Conservation (phyloP, 305 asterid species). For the Solanum hybrid region DNA sequence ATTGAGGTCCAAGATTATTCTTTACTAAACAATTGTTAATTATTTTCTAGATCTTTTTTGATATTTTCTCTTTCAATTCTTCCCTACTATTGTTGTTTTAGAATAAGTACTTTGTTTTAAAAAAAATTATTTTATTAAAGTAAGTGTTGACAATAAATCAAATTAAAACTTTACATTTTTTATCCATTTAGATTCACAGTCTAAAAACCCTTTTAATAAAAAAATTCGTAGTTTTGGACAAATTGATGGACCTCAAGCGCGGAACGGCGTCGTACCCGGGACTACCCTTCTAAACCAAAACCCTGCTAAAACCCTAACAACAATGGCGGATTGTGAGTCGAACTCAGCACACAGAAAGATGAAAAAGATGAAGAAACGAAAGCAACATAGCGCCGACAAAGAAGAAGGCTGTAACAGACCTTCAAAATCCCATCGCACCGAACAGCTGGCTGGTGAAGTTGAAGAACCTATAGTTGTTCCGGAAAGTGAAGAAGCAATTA, state of each 20-base stretch:
- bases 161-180: no score
- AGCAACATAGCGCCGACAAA: slow-evolving; percentile 17
- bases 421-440: slow-evolving; percentile 29
- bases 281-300: slow-evolving; percentile 8
- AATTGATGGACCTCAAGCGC: neutral
- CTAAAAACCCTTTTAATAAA: neutral
- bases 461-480: neutral
- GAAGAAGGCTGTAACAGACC: slow-evolving; percentile 10
- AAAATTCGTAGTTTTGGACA: neutral
- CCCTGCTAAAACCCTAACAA: neutral
- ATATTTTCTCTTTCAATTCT: neutral
- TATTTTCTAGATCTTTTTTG: neutral
- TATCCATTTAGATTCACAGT: neutral
- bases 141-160: neutral
- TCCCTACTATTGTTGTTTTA: neutral
- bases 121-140: neutral
- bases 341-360: slow-evolving; percentile 1
- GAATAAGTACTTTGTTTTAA: neutral
- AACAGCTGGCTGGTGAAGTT: neutral
- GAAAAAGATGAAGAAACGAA: slow-evolving; percentile 42
- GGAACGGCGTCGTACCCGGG: neutral
- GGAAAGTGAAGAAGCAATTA: slow-evolving; percentile 12
- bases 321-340: slow-evolving; percentile 21
- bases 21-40: neutral
- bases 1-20: neutral